phyloP scores from a whole-genome alignment of 495 filamentous ascomycete species.

The Neurospora sp. region DNA sequence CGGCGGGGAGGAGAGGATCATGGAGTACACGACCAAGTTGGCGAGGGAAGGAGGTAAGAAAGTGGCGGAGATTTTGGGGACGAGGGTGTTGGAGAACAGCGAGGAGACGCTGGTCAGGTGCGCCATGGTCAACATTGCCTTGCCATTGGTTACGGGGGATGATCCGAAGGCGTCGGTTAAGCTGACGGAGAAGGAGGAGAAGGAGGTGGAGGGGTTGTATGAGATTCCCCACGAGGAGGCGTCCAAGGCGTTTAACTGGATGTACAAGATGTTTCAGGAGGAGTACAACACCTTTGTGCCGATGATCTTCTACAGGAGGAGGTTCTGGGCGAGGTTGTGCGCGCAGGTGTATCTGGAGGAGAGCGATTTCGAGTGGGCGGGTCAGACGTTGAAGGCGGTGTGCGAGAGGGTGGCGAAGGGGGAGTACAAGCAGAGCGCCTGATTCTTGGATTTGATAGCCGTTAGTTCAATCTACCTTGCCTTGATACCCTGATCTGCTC shows the following conservation, averaged over 20 bases:
- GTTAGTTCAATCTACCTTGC: neutral
- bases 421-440: conserved; percentile 29
- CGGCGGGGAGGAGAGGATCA: conserved; percentile 65
- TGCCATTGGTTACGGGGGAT: conserved; percentile 44
- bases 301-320: conserved; percentile 46
- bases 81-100: conserved; percentile 57
- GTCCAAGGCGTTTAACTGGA: conserved; percentile 39
- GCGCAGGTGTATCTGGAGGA: conserved; percentile 72
- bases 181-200: neutral
- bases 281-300: conserved; percentile 65
- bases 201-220: conserved; percentile 18
- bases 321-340: conserved; percentile 62
- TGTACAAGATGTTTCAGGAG: conserved; percentile 41
- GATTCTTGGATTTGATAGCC: neutral
- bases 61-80: conserved; percentile 54
- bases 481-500: neutral
- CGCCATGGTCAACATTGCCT: conserved; percentile 58
- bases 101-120: conserved; percentile 32
- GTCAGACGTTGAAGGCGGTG: conserved; percentile 46
- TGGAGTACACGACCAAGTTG: conserved; percentile 44
- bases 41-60: conserved; percentile 48
- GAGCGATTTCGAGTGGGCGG: conserved; percentile 69
- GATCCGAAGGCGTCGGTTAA: conserved; percentile 8
- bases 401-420: conserved; percentile 48
- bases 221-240: conserved; percentile 27